A percentile compares a stretch with the other conserved stretches of the same genome.
These are phyloP conservation scores for Sophora flavescens DNA, from an alignment of 306 rosid species.

Conservation along the genomic window DNA sequence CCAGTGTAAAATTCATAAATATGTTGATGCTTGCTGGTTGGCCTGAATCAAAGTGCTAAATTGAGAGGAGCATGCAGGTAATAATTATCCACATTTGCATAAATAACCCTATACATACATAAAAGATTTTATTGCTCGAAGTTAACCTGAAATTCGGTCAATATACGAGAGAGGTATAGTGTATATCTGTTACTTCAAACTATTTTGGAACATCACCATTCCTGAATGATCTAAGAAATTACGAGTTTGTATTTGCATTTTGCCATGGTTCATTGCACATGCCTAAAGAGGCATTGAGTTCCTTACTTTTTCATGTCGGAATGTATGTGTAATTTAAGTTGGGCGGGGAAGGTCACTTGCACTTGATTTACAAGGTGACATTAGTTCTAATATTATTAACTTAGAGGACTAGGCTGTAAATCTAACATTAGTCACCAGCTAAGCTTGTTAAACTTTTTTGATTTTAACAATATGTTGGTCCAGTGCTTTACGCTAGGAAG, in stretches of 20 bases:
- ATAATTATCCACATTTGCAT: not conserved
- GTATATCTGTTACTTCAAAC: not conserved
- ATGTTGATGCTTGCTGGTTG: constrained; percentile 20
- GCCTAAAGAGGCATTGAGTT: not conserved
- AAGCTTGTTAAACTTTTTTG: constrained; percentile 24
- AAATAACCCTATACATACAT: not conserved
- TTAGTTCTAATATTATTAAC: constrained; percentile 32
- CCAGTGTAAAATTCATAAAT: not conserved
- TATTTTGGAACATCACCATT: not conserved
- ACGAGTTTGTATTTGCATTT: constrained; percentile 8
- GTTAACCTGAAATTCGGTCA: constrained; percentile 12
- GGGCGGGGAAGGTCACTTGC: not conserved
- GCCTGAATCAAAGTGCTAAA: constrained; percentile 3
- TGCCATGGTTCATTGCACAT: not conserved
- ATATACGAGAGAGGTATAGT: not conserved
- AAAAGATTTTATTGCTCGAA: not conserved
- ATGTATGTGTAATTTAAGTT: not conserved
- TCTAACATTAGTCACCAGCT: not conserved
- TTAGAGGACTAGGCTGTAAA: constrained; percentile 9
- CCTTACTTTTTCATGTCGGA: constrained; percentile 1
- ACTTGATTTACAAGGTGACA: constrained; percentile 4
- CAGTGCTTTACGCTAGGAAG: constrained; percentile 92
- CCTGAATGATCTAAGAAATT: not conserved
- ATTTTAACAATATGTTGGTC: constrained; percentile 42
- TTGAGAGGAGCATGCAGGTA: not conserved